phyloP scores from a whole-genome alignment of 768 basidiomycete genomes.

The Suillus paluster region DNA sequence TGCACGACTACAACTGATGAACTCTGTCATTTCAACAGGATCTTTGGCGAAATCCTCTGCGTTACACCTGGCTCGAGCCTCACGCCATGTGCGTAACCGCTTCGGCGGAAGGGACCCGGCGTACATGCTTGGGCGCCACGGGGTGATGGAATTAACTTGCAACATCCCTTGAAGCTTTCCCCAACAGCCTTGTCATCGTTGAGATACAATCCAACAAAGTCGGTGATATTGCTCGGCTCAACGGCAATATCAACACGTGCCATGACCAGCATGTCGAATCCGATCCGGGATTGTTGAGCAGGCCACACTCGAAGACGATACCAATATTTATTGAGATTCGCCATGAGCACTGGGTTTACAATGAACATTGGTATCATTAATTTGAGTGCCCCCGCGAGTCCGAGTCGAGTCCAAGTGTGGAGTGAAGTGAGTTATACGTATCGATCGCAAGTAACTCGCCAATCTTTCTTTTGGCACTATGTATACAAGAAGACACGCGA shows the following conservation, averaged over 20 bases:
- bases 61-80: not conserved
- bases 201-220: not conserved
- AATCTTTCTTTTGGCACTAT: not conserved
- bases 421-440: not conserved
- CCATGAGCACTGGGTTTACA: not conserved
- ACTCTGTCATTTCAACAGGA: conserved; percentile 17
- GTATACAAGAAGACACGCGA: not conserved
- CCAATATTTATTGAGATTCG: not conserved
- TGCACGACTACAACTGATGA: conserved; percentile 16
- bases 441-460: not conserved
- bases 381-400: not conserved
- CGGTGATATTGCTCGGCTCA: not conserved
- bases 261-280: not conserved
- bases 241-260: not conserved
- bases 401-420: not conserved
- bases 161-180: not conserved
- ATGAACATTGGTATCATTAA: not conserved
- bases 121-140: not conserved
- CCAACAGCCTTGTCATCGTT: not conserved
- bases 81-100: not conserved
- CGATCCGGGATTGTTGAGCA: not conserved
- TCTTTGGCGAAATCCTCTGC: not conserved
- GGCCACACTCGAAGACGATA: not conserved
- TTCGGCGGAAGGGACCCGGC: not conserved
- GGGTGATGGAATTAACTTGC: not conserved